Evolutionary conservation across 441 rosid genomes (phyloP).

Genomic region (Erodium trifolium): DNA sequence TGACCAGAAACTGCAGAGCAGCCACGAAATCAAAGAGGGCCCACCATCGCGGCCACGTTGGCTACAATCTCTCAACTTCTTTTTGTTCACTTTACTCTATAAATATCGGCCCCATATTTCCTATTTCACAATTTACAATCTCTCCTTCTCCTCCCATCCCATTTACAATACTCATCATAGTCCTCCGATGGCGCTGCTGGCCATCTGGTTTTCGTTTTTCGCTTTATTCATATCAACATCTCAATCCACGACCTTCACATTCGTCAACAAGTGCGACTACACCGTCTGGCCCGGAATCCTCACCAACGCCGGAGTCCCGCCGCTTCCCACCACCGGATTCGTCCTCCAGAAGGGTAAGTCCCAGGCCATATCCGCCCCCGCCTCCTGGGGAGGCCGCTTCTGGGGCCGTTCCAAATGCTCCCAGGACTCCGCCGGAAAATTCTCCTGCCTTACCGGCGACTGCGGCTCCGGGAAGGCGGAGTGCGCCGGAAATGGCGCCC

Average conservation of each 20-base stretch:
- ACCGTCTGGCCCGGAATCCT: conserved; percentile 21
- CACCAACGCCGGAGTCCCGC: conserved; percentile 57
- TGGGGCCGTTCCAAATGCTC: conserved; percentile 85
- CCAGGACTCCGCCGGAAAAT: conserved; percentile 42
- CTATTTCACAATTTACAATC: background rate
- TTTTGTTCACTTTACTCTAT: background rate
- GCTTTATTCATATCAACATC: conserved; percentile 20
- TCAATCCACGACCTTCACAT: conserved; percentile 37
- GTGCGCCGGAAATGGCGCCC: conserved; percentile 69
- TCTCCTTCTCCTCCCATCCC: background rate
- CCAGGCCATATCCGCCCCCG: conserved; percentile 45
- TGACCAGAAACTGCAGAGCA: background rate
- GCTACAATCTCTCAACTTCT: background rate
- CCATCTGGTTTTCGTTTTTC: background rate
- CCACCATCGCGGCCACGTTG: background rate
- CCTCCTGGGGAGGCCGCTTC: conserved; percentile 86
- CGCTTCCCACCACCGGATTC: conserved; percentile 67
- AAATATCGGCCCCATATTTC: background rate
- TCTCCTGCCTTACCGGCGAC: conserved; percentile 74
- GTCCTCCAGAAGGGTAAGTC: conserved; percentile 50
- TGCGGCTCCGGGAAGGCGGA: conserved; percentile 64
- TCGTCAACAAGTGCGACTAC: conserved; percentile 61
- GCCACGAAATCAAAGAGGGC: background rate
- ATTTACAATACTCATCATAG: no score
- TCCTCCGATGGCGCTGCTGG: background rate